Evolutionary conservation across 495 filamentous ascomycete genomes (phyloP), one percentile per base, ranked within the genome.

Genomic region (Hypoxylon crocopeplum): DNA sequence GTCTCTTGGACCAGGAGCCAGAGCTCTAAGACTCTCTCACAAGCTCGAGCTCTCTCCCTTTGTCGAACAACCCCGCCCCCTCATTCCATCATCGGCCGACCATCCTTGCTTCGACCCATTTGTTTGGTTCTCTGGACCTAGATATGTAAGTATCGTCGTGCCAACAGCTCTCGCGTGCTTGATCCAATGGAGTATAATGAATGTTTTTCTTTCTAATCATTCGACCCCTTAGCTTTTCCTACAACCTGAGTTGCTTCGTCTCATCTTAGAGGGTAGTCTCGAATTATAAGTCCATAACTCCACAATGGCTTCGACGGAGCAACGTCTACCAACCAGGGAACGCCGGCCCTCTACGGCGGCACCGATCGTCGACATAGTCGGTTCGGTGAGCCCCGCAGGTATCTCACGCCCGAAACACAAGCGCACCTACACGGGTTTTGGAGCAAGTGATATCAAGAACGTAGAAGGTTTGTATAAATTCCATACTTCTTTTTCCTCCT

Each of bases 401-500:
- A 74, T 84, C 60, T 79, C 80, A n/a, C 74, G 93, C 48, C 94
- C 94, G 15, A 98, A 98, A 77, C 94, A 98, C 78, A 96, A 90
- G 79, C 84, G 94, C 44, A 97, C 93, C 12, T 87, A 88, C 60
- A 98, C 94, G 3, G 94, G 94, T 7, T 93, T 97, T 68, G 92
- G 93, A 20, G 82, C 91, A 19, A 76, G 81, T 2, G 93, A 98
- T 64, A 98, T 97, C 79, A 97, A 96, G 81, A 86, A 70, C 65
- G 91, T 97, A 34, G 94, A 98, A 76, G 91, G 80, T 83, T 72
- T 29, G 64, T 72, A 34, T 21, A 30, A 15, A 16, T 48, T 36
- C 21, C 25, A 21, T 5, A 20, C 21, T 41, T 24, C 13, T 5
- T 22, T 55, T 47, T 20, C 5, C 16, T 15, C 15, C 37, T 30